Base-by-base conservation (phyloP, 345 rosid species). In the Angophora floribunda region DNA sequence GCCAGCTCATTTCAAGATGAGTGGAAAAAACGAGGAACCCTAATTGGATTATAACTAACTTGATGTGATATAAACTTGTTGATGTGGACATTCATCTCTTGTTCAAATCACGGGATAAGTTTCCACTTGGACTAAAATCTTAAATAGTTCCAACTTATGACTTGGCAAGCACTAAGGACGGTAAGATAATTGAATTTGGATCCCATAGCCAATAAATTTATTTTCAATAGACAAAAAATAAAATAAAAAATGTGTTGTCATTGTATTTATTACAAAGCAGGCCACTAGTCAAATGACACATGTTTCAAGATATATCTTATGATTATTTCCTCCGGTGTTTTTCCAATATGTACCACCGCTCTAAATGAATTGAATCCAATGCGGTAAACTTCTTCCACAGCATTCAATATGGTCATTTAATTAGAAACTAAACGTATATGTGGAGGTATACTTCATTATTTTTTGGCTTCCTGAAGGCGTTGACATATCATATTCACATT, bases 401-500 rank as follows among this genome's bases (percentile, higher is more conserved):
- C 82, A 75, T 75, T 75, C 82, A 75, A 75, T 75, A 19, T 19
- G 26, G 49, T 41, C 19, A 9, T 75, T 44, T 47, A 75, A 75
- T 75, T 75, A 41, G 41, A 19, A 41, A 75, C 82, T 75, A 41
- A 75, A 32, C 17, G 47, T 5, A 9, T 70, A 12, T 36, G 13
- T 36, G 82, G 82, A 36, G 49, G 82, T 36, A 85, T 47, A 17
- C 55, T 52, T 52, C 41, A 32, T 85, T 57, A 65, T 87, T 51
- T 36, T 86, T 32, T 19, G 51, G 14, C 6, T 28, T 53, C 59
- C 24, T 52, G 51, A n/a, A 87, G 86, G 88, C 88, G 92, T 89
- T 90, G 86, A 86, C 65, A 88, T 45, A 89, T 92, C 92, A 16
- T 85, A 90, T 87, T 90, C 93, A 87, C 50, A 87, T 87, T 51